A percentile compares a stretch with the other conserved stretches of the same genome.
Evolutionary conservation across 495 filamentous ascomycete genomes (phyloP).

Genomic region (Annulohypoxylon nitens): DNA sequence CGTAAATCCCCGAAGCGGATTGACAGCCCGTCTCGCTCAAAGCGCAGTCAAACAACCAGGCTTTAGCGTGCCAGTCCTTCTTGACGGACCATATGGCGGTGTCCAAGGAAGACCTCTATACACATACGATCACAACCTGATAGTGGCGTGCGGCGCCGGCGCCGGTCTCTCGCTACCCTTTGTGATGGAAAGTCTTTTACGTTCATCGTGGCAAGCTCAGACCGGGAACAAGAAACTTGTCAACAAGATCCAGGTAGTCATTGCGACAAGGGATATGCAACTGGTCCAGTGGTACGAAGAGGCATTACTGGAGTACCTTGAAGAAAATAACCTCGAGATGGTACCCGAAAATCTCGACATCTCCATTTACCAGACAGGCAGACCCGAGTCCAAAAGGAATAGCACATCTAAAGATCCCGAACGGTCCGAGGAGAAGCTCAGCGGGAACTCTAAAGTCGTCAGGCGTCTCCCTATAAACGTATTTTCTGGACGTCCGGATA

Average conservation of each 20-base stretch:
- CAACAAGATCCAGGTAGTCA: constrained; percentile 51
- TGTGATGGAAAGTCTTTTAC: constrained; percentile 47
- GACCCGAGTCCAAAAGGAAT: constrained; percentile 24
- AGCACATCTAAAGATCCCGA: constrained; percentile 33
- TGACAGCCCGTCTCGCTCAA: constrained; percentile 41
- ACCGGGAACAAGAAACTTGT: constrained; percentile 4
- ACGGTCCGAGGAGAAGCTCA: constrained; percentile 21
- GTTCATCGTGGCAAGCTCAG: constrained; percentile 23
- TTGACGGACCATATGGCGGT: constrained; percentile 87
- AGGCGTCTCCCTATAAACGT: constrained; percentile 36
- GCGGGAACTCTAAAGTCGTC: not conserved
- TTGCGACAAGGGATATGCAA: constrained; percentile 50
- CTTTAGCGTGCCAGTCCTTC: constrained; percentile 68
- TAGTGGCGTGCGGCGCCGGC: constrained; percentile 69
- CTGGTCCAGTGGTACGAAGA: constrained; percentile 52
- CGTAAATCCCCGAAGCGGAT: constrained; percentile 42
- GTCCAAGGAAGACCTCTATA: constrained; percentile 34
- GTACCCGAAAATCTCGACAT: constrained; percentile 37
- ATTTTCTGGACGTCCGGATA: constrained; percentile 53
- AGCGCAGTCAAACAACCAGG: constrained; percentile 23
- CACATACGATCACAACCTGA: constrained; percentile 55
- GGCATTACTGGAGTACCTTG: constrained; percentile 42
- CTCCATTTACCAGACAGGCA: constrained; percentile 40
- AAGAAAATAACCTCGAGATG: constrained; percentile 37
- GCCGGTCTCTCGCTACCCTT: constrained; percentile 65